Conservation (phyloP, 148 eudicot species). For the Silene latifolia region DNA sequence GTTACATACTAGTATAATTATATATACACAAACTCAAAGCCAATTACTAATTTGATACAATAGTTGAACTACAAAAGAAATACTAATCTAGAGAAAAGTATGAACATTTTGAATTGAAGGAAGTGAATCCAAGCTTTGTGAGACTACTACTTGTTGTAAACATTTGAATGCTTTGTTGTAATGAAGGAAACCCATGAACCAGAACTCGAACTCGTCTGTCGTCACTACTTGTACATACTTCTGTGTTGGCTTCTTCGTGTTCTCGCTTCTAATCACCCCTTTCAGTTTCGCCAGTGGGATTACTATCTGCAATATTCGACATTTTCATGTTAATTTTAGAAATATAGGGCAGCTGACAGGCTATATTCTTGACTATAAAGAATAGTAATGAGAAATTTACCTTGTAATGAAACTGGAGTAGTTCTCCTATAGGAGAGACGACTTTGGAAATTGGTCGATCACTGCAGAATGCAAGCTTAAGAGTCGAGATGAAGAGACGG, state of each 20-base stretch:
- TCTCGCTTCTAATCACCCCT: slow-evolving; percentile 21
- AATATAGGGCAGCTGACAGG: not conserved
- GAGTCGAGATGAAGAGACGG: slow-evolving; percentile 15
- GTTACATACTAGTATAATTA: too few species aligned
- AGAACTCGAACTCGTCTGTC: slow-evolving; percentile 35
- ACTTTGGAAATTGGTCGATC: slow-evolving; percentile 13
- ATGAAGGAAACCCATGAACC: slow-evolving; percentile 41
- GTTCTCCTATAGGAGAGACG: slow-evolving; percentile 18
- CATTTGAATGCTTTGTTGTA: slow-evolving; percentile 32
- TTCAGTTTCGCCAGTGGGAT: slow-evolving; percentile 37
- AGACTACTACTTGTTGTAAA: slow-evolving; percentile 23
- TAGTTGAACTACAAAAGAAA: not conserved
- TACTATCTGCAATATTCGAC: slow-evolving; percentile 20
- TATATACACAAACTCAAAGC: not conserved
- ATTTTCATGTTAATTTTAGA: not conserved
- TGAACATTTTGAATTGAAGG: not conserved
- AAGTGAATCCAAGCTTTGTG: slow-evolving; percentile 1
- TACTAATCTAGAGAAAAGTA: not conserved
- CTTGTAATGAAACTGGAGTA: slow-evolving; percentile 30
- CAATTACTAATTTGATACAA: not conserved
- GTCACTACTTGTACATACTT: slow-evolving; percentile 42
- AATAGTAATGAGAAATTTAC: not conserved
- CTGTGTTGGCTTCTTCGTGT: slow-evolving; percentile 27
- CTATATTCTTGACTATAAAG: not conserved
- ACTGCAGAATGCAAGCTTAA: slow-evolving; percentile 22